These are phyloP conservation scores for Populus tremula DNA, from an alignment of 345 rosid genomes.

Conservation along the genomic window DNA sequence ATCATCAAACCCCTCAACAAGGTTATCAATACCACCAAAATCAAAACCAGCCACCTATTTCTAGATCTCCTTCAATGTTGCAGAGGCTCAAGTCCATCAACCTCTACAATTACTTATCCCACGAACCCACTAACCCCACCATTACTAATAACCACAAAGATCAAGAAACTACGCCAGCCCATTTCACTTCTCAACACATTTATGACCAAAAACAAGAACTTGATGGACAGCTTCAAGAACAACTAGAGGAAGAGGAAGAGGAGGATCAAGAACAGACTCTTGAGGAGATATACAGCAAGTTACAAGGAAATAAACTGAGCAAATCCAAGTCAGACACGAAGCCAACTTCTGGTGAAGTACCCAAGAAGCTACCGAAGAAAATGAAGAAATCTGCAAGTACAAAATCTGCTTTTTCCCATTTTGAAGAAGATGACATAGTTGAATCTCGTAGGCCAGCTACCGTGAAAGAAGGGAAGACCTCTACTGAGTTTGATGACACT, in stretches of 20 bases:
- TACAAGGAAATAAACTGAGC: constrained; percentile 35
- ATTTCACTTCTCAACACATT: not conserved
- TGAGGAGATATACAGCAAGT: constrained; percentile 55
- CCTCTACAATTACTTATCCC: constrained; percentile 51
- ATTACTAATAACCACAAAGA: not conserved
- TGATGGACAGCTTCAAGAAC: not conserved
- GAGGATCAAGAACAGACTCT: constrained; percentile 36
- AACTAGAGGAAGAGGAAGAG: not conserved
- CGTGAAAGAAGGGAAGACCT: constrained; percentile 37
- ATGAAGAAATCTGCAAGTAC: constrained; percentile 82
- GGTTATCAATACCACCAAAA: not conserved
- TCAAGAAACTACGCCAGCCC: not conserved
- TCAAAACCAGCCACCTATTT: constrained; percentile 20
- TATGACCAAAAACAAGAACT: not conserved
- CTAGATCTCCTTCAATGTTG: constrained; percentile 69
- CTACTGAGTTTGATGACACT: constrained; percentile 40
- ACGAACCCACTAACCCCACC: constrained; percentile 31
- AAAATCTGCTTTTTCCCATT: constrained; percentile 57
- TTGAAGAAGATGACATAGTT: constrained; percentile 43
- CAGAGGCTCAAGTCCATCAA: constrained; percentile 63
- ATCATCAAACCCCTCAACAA: constrained; percentile 8
- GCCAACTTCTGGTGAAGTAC: constrained; percentile 50
- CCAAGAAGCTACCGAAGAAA: constrained; percentile 59
- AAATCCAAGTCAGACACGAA: constrained; percentile 60
- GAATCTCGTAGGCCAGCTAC: constrained; percentile 65